Conservation (phyloP, 2,329 filamentous ascomycete genomes). For the Fusarium sp. region DNA sequence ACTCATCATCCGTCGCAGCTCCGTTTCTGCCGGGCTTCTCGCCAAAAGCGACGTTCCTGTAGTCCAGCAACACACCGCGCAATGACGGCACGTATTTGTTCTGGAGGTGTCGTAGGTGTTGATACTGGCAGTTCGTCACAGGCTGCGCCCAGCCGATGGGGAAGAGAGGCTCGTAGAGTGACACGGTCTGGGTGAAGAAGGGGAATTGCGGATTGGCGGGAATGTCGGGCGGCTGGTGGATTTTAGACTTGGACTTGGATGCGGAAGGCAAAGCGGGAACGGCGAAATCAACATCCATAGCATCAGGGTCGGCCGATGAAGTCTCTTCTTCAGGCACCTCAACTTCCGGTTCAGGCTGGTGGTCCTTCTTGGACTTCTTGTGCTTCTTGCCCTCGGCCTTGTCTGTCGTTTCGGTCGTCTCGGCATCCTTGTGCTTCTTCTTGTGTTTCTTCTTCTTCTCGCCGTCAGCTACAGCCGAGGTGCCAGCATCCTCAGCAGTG, state of each 20-base stretch:
- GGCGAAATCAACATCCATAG: conserved; percentile 60
- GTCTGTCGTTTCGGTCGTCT: conserved; percentile 24
- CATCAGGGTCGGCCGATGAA: conserved; percentile 47
- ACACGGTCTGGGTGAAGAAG: conserved; percentile 84
- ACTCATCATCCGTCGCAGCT: conserved; percentile 65
- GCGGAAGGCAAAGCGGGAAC: conserved; percentile 48
- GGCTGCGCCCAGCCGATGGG: conserved; percentile 80
- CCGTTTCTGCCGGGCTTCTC: conserved; percentile 68
- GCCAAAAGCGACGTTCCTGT: conserved; percentile 78
- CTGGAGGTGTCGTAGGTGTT: conserved; percentile 82
- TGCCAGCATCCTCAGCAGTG: conserved; percentile 24
- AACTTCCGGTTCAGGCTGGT: conserved; percentile 47
- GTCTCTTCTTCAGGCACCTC: conserved; percentile 31
- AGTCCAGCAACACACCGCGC: conserved; percentile 81
- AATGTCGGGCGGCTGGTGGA: conserved; percentile 57
- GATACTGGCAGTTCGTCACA: conserved; percentile 78
- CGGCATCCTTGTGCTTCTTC: conserved; percentile 46
- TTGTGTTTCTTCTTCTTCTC: conserved; percentile 53
- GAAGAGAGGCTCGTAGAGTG: conserved; percentile 84
- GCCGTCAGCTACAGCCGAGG: conserved; percentile 24
- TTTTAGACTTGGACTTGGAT: conserved; percentile 50
- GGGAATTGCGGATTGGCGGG: conserved; percentile 70
- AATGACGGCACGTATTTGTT: conserved; percentile 84
- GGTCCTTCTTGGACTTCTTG: conserved; percentile 53
- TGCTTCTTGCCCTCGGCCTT: conserved; percentile 44